Conservation (phyloP, 495 filamentous ascomycete genomes). For the Podospora pseudopauciseta region DNA sequence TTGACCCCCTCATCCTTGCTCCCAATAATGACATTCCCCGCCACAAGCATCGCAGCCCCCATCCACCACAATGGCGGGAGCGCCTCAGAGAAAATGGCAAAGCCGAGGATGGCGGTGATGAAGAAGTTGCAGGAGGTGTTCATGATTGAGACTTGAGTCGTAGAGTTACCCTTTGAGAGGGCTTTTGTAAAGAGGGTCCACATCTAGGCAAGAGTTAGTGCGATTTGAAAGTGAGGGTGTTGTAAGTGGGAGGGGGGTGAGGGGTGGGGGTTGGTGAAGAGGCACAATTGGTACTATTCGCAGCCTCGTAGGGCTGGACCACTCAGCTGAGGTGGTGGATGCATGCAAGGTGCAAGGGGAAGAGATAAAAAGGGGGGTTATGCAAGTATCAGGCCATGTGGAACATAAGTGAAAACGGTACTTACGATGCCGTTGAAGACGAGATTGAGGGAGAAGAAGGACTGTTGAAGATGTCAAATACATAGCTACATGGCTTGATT, state of each 20-base stretch:
- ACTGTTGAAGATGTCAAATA: constrained; percentile 42
- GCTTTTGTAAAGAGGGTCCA: constrained; percentile 87
- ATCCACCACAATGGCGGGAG: constrained; percentile 75
- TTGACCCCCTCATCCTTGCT: constrained; percentile 60
- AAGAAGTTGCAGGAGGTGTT: constrained; percentile 94
- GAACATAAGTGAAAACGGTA: constrained; percentile 10
- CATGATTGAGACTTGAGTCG: constrained; percentile 85
- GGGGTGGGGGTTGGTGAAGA: not conserved
- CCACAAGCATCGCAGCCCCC: constrained; percentile 78
- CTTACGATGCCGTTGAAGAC: constrained; percentile 76
- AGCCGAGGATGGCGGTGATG: constrained; percentile 78
- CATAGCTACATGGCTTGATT: not conserved
- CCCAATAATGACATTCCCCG: constrained; percentile 87
- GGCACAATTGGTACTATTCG: not conserved
- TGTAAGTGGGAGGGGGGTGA: not conserved
- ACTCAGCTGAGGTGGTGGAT: not conserved
- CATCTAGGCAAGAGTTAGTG: constrained; percentile 53
- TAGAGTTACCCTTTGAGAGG: constrained; percentile 74
- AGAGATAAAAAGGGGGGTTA: not conserved
- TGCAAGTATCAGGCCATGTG: not conserved
- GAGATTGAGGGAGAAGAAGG: constrained; percentile 85
- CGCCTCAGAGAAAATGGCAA: constrained; percentile 38
- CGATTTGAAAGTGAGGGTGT: not conserved
- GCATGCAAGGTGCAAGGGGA: constrained; percentile 2
- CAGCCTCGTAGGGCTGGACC: not conserved